Evolutionary conservation across 2,329 filamentous ascomycete species (phyloP), one percentile per base, ranked within the genome.

Genomic region (Colletotrichum agaves): DNA sequence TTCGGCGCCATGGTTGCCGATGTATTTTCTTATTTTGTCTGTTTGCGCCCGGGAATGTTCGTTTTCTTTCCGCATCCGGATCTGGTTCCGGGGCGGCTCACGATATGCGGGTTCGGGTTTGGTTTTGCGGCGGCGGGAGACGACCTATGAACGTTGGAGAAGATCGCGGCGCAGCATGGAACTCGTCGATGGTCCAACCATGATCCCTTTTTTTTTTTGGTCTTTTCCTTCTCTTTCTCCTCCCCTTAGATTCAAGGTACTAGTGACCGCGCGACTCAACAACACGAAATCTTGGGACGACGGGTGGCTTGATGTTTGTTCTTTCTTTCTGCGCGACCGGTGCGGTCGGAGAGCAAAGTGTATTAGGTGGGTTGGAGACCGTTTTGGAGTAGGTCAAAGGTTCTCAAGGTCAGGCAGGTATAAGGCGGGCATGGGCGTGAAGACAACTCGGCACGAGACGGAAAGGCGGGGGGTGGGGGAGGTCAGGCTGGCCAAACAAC

Each of bases 1-100:
- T 61, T 68, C 17, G 68, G 68, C 56, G 68, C 65, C 68, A 70
- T 56, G 23, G 3, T 39, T 41, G 4, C 13, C 23, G 5, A n/a
- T 7, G 17, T 61, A 37, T 47, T 62, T 46, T 35, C 19, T 46
- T 59, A 6, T 35, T 44, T 61, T 43, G 15, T 27, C 31, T 63
- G 3, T 50, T 31, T 50, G 47, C 47, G 47, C 47, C 27, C 15
- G 27, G 17, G 46, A 21, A n/a, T 47, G 44, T 43, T 55, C 27
- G 12, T 27, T 44, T 31, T 11, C 21, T 17, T 43, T 33, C 2
- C 37, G 39, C 52, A 13, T 41, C 52, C 52, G 52, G 52, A 56
- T 17, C 12, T 15, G 3, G 41, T 17, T 47, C 55, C 39, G 41
- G 12, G 27, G 17, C 6, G 6, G 17, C 6, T 5, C 50, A 2